phyloP scores from a whole-genome alignment of 1,284 basidiomycete species.

The Irpex lacteus region DNA sequence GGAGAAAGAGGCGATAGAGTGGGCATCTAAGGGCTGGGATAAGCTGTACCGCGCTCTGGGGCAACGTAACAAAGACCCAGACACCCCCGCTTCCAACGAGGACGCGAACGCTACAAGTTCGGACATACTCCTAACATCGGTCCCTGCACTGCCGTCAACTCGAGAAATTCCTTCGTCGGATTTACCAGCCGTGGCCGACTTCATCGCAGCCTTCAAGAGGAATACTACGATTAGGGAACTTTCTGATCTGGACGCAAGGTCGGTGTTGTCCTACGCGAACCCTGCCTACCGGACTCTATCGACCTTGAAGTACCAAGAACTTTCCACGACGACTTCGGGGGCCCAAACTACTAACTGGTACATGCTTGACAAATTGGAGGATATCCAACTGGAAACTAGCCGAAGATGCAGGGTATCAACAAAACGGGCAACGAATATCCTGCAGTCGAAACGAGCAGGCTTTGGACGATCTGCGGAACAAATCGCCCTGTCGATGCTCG shows the following conservation, averaged over 20 bases:
- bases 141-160: too few species aligned
- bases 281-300: not conserved
- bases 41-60: not conserved
- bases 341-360: not conserved
- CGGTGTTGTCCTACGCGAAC: not conserved
- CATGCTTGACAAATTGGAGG: not conserved
- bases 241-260: not conserved
- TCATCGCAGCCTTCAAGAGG: not conserved
- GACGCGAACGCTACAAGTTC: too few species aligned
- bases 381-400: not conserved
- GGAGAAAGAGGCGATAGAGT: not conserved
- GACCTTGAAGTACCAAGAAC: too few species aligned
- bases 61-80: not conserved
- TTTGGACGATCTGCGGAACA: not conserved
- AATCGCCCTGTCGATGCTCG: not conserved
- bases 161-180: not conserved
- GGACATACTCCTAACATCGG: too few species aligned
- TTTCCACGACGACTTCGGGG: not conserved
- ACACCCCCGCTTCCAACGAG: not conserved
- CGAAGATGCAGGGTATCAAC: not conserved
- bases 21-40: not conserved
- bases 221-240: not conserved
- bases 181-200: not conserved
- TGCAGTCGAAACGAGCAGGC: not conserved
- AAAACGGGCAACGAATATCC: not conserved